Conservation (phyloP, 148 eudicot species). For the Silene conica region DNA sequence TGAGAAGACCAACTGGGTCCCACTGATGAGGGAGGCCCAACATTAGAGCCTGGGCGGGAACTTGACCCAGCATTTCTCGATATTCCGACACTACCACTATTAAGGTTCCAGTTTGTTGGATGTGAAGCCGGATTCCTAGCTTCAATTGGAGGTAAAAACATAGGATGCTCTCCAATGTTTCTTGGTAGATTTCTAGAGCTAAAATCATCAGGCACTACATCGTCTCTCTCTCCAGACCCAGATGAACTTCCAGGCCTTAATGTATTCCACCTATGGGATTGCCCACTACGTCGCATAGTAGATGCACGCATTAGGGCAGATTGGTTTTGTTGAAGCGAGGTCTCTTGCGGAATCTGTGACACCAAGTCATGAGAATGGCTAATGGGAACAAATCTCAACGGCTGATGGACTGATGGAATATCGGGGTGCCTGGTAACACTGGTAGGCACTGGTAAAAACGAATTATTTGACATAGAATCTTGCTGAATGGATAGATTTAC, state of each 20-base stretch:
- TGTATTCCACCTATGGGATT: conserved; percentile 54
- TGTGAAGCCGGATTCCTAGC: conserved; percentile 40
- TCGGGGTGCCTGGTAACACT: conserved; percentile 30
- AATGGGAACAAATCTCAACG: conserved; percentile 38
- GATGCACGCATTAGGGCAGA: conserved; percentile 35
- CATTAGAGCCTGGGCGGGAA: conserved; percentile 44
- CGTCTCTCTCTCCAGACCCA: conserved; percentile 31
- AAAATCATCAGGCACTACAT: conserved; percentile 33
- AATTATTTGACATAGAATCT: conserved; percentile 33
- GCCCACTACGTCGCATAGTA: conserved; percentile 42
- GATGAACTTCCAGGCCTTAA: conserved; percentile 43
- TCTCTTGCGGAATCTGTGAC: conserved; percentile 34
- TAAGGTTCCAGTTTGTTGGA: conserved; percentile 45
- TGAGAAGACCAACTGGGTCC: conserved; percentile 48
- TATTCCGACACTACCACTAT: conserved; percentile 31
- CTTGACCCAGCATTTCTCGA: conserved; percentile 45
- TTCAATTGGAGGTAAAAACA: conserved; percentile 54
- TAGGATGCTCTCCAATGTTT: conserved; percentile 54
- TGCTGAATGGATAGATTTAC: conserved; percentile 41
- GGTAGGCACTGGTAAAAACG: conserved; percentile 27
- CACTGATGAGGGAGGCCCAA: conserved; percentile 32
- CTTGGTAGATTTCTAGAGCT: conserved; percentile 43
- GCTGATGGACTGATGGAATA: conserved; percentile 34
- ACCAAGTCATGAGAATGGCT: conserved; percentile 45
- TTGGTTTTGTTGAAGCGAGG: conserved; percentile 32